Evolutionary conservation across 2,329 filamentous ascomycete species (phyloP).

Genomic region (Neocatenulostroma microsporum): DNA sequence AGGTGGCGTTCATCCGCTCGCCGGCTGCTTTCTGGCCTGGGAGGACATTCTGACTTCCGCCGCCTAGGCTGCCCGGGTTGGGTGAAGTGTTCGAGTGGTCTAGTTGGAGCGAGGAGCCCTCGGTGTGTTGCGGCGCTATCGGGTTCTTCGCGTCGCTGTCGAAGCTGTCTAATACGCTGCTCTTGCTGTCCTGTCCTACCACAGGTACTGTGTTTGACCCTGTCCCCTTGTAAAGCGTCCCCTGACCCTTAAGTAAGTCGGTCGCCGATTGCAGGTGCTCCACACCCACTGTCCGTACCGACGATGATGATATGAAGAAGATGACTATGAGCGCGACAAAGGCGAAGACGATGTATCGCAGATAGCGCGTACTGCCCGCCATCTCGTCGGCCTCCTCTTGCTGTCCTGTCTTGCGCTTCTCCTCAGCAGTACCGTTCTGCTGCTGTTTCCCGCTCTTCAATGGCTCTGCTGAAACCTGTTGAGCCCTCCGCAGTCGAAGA

Average conservation of each 20-base stretch:
- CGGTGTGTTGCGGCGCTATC: slow-evolving; percentile 10
- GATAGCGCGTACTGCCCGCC: slow-evolving; percentile 63
- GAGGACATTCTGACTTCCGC: slow-evolving; percentile 23
- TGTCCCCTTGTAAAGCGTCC: slow-evolving; percentile 22
- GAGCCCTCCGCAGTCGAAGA: no score
- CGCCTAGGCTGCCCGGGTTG: slow-evolving; percentile 20
- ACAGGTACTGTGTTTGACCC: slow-evolving; percentile 7
- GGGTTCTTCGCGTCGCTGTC: slow-evolving; percentile 6
- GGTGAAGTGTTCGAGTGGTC: slow-evolving; percentile 20
- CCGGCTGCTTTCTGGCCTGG: slow-evolving; percentile 49
- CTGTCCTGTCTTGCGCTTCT: neutral
- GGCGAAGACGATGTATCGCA: slow-evolving; percentile 67
- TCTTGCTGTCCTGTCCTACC: slow-evolving; percentile 10
- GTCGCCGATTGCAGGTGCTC: slow-evolving; percentile 27
- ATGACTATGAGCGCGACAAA: slow-evolving; percentile 73
- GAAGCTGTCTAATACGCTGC: slow-evolving; percentile 3
- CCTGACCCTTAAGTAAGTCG: slow-evolving; percentile 29
- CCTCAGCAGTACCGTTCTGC: no score
- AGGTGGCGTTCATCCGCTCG: slow-evolving; percentile 89
- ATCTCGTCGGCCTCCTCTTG: slow-evolving; percentile 34
- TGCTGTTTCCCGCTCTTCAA: neutral
- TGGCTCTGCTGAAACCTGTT: no score
- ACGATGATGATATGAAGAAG: slow-evolving; percentile 70
- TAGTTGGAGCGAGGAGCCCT: slow-evolving; percentile 2
- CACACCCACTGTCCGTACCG: slow-evolving; percentile 30